Base-by-base conservation (phyloP, 257 asterid species). In the Solanum paucissectum region DNA sequence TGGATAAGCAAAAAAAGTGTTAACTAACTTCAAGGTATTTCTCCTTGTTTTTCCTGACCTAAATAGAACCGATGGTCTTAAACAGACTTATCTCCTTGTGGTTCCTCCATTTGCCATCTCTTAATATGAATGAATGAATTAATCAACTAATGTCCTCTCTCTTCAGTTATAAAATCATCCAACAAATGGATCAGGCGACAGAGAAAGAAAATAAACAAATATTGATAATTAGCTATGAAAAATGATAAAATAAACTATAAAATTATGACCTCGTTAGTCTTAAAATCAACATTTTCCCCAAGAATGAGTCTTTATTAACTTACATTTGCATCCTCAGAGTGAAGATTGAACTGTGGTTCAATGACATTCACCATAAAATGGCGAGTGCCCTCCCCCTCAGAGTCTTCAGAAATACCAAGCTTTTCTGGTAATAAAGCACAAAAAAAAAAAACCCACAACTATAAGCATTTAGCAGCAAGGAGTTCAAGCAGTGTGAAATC, bases 291-390 rank as follows among this genome's bases (percentile, higher is more conserved):
- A 82, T 29, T 82, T 49, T 32, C 12, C 36, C 86, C 69, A 29
- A 46, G 66, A 44, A 32, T 46, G 69, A 64, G 33, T 16, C 42
- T 81, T 16, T 81, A 49, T 81, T 87, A 87, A 94, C 99, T 92
- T 93, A 97, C 98, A 90, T 95, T 97, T 83, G 99, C 93, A 89
- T 97, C 99, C 94, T 97, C 99, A 2, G 99, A 96, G 91, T 97
- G 99, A 93, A 97, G 99, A 93, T 97, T 97, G 93, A 97, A 97
- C 88, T 97, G 99, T 88, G 99, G 99, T 92, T 97, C 99, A 90
- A 96, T 94, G 77, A 97, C 99, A 84, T 96, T 97, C 91, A 97
- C 99, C 99, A 96, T 97, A 94, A 97, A 97, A 90, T 97, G 98
- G 29, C 98, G 96, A 74, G 98, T 97, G 42, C 98, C 99, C 88